phyloP scores from a whole-genome alignment of 805 yeast species.

The Saccharomycopsis fodiens region DNA sequence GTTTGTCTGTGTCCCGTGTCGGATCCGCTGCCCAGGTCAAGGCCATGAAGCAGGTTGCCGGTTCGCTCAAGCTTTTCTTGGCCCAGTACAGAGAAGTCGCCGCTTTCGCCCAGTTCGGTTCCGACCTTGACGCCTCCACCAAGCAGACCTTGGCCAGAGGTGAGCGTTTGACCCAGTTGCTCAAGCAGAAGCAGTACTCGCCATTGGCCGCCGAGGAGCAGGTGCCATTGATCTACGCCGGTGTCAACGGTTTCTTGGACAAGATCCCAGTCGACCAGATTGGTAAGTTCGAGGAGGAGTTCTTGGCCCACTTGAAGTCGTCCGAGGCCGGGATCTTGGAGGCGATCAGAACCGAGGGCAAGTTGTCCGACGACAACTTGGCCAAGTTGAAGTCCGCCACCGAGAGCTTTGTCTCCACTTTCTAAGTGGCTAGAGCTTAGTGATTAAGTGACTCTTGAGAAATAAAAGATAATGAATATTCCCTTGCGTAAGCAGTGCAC shows the following conservation, averaged over 20 bases:
- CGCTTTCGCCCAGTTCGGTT: constrained; percentile 99
- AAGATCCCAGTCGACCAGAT: constrained; percentile 74
- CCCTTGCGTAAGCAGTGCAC: too few species aligned
- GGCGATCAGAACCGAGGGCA: constrained; percentile 84
- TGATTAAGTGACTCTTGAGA: background rate
- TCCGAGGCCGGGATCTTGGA: constrained; percentile 79
- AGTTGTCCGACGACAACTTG: constrained; percentile 79
- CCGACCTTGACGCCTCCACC: constrained; percentile 99
- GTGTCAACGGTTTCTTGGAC: constrained; percentile 99
- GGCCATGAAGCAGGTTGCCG: constrained; percentile 99
- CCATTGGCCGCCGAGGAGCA: constrained; percentile 99
- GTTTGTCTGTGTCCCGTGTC: constrained; percentile 99
- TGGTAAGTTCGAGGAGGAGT: constrained; percentile 85
- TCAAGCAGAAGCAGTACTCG: constrained; percentile 94
- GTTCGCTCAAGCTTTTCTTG: constrained; percentile 99
- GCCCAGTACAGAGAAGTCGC: constrained; percentile 99
- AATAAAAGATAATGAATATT: constrained; percentile 2
- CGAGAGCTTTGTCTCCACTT: constrained; percentile 87
- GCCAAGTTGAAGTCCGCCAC: constrained; percentile 85
- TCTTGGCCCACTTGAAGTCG: constrained; percentile 86
- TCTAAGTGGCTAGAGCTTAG: constrained; percentile 36
- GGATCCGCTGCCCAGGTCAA: constrained; percentile 99
- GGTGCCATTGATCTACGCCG: constrained; percentile 97
- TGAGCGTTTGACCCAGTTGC: constrained; percentile 98
- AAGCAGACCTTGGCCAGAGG: constrained; percentile 99